phyloP scores from a whole-genome alignment of 2,329 filamentous ascomycete species.

The Cercospora canescens region DNA sequence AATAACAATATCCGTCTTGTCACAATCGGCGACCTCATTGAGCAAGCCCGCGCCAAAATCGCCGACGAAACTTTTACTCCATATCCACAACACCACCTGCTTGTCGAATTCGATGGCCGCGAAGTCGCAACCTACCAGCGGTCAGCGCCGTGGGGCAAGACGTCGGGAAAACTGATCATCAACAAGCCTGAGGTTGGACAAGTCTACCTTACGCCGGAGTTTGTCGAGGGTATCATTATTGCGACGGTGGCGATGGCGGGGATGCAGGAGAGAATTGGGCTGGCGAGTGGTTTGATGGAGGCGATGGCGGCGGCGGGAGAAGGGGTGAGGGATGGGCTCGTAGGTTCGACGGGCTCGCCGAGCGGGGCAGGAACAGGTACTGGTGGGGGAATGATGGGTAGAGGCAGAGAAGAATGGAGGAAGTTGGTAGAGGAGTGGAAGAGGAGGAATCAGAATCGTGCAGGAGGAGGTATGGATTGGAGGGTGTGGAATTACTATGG shows the following conservation, averaged over 20 bases:
- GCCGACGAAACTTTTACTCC: slow-evolving; percentile 13
- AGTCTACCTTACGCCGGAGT: slow-evolving; percentile 8
- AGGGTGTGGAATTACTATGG: neutral
- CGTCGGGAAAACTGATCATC: slow-evolving; percentile 3
- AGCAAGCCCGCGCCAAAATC: slow-evolving; percentile 3
- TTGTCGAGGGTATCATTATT: slow-evolving; percentile 14
- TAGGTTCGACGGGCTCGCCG: neutral
- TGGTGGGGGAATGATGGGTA: neutral
- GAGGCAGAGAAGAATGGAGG: neutral
- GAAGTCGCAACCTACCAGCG: slow-evolving; percentile 11
- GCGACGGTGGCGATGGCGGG: slow-evolving; percentile 15
- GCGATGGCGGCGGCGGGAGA: neutral
- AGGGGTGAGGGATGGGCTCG: neutral
- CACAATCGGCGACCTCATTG: slow-evolving; percentile 13
- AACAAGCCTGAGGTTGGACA: neutral
- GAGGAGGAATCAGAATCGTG: neutral
- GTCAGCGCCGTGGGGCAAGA: slow-evolving; percentile 10
- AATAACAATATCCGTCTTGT: slow-evolving; percentile 2
- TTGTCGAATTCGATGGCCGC: slow-evolving; percentile 4
- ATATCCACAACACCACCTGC: slow-evolving; percentile 10
- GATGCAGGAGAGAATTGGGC: slow-evolving; percentile 14
- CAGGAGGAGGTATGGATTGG: neutral
- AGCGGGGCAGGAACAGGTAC: neutral
- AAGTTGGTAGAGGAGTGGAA: neutral
- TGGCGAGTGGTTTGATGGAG: slow-evolving; percentile 10